phyloP scores from a whole-genome alignment of 768 basidiomycete species.

The Hericium erinaceus region DNA sequence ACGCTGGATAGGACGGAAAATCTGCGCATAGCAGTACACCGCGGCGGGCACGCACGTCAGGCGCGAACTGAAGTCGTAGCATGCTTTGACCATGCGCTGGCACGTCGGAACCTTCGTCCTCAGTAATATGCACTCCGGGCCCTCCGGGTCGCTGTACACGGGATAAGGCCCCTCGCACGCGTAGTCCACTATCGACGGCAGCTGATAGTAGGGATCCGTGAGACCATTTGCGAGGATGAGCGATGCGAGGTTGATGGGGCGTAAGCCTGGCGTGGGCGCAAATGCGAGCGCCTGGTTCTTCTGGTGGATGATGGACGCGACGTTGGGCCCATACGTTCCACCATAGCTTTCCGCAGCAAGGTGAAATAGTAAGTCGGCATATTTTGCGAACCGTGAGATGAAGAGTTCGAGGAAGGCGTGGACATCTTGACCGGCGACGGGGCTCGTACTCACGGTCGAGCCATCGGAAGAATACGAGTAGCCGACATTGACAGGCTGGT shows the following conservation, averaged over 20 bases:
- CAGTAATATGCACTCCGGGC: conserved; percentile 37
- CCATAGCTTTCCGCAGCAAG: conserved; percentile 75
- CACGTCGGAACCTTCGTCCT: conserved; percentile 41
- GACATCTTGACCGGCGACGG: conserved; percentile 85
- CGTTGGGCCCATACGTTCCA: conserved; percentile 71
- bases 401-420: conserved; percentile 79
- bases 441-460: conserved; percentile 67
- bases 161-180: conserved; percentile 78
- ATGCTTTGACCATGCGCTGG: conserved; percentile 40
- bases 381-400: conserved; percentile 67
- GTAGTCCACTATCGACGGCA: conserved; percentile 73
- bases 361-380: conserved; percentile 62
- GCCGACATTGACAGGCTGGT: conserved; percentile 83
- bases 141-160: conserved; percentile 53
- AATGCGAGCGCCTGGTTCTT: conserved; percentile 56
- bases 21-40: conserved; percentile 71
- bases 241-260: conserved; percentile 72
- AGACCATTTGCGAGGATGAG: conserved; percentile 84
- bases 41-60: conserved; percentile 47
- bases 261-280: conserved; percentile 36
- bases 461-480: conserved; percentile 79
- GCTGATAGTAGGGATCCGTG: conserved; percentile 77
- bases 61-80: conserved; percentile 36
- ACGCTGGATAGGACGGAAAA: conserved; percentile 67
- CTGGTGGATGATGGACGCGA: conserved; percentile 73